These are phyloP conservation scores for Fomitopsis betulina DNA, from an alignment of 1,284 basidiomycete genomes.

Conservation along the genomic window DNA sequence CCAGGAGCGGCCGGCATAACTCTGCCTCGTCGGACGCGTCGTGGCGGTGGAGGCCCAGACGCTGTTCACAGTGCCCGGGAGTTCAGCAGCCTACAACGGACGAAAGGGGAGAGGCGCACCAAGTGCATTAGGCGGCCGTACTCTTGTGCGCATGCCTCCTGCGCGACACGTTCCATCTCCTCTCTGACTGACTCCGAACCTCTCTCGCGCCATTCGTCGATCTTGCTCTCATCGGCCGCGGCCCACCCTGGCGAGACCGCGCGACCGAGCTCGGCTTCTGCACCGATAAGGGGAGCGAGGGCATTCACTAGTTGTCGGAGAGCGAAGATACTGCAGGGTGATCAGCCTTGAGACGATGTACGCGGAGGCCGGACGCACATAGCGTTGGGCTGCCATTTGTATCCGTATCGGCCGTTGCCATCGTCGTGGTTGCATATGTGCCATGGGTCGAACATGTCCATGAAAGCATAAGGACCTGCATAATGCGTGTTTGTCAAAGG, in stretches of 20 bases:
- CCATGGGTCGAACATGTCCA: slow-evolving; percentile 82
- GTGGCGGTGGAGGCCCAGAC: slow-evolving; percentile 64
- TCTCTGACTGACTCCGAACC: slow-evolving; percentile 49
- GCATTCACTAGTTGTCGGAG: slow-evolving; percentile 71
- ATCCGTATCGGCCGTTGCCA: slow-evolving; percentile 81
- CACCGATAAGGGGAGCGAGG: slow-evolving; percentile 80
- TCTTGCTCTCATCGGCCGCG: slow-evolving; percentile 54
- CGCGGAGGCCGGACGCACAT: slow-evolving; percentile 24
- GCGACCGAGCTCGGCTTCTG: slow-evolving; percentile 55
- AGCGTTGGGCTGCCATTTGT: slow-evolving; percentile 46
- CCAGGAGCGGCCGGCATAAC: slow-evolving; percentile 61
- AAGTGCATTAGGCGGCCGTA: slow-evolving; percentile 67
- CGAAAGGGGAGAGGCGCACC: slow-evolving; percentile 33
- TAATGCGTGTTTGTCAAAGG: slow-evolving; percentile 1
- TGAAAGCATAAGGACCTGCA: slow-evolving; percentile 87
- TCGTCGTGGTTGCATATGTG: slow-evolving; percentile 97
- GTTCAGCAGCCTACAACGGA: neutral
- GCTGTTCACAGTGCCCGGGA: slow-evolving; percentile 34
- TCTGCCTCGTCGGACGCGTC: slow-evolving; percentile 54
- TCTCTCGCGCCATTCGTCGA: slow-evolving; percentile 57
- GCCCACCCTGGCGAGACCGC: slow-evolving; percentile 65
- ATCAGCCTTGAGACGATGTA: slow-evolving; percentile 42
- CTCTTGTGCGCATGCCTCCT: slow-evolving; percentile 50
- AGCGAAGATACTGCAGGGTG: slow-evolving; percentile 66
- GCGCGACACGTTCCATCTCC: slow-evolving; percentile 55